Evolutionary conservation across 2,329 filamentous ascomycete genomes (phyloP), one percentile per base, ranked within the genome.

Genomic region (Incumbomyces delicatus): DNA sequence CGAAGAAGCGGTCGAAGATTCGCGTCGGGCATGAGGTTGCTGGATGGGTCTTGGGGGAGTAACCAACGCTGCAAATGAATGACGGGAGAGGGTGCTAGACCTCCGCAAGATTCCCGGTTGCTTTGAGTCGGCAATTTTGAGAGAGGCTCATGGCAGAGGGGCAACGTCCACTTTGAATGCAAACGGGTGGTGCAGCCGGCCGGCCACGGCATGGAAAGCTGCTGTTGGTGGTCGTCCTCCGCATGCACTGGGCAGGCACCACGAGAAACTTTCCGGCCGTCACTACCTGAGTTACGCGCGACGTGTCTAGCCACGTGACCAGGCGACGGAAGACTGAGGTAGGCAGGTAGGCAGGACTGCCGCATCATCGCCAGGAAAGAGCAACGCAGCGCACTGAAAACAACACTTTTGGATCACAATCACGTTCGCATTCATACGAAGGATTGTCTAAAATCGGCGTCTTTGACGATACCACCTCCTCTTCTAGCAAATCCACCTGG

Each of bases 91-190:
- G 60, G 60, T 53, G 47, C 61, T 58, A 50, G 64, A 64, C 62
- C 67, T 69, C 64, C 65, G 61, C 53, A 62, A 61, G 48, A 67
- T 61, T 48, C 63, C n/a, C n/a, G 37, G 56, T 46, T 64, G 57
- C 49, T 64, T 66, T 55, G 62, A 66, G 60, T 68, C 63, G 62
- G 68, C 67, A 67, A 69, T 68, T 58, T 65, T 68, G 64, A 57
- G 49, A 48, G 31, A n/a, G 14, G 12, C 13, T 45, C 42, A 45
- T 38, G 8, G 20, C 5, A 45, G 27, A 22, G 30, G 41, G 18
- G 20, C 12, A 29, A 40, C 6, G 2, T 27, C 22, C 4, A 4
- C 8, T 27, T 27, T 27, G 5, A 27, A 27, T 27, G 22, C 22
- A 27, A 27, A 27, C 22, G 22, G 22, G 22, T 27, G 8, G 22